Conservation (phyloP, 257 asterid species). For the Craterostigma plantagineum region DNA sequence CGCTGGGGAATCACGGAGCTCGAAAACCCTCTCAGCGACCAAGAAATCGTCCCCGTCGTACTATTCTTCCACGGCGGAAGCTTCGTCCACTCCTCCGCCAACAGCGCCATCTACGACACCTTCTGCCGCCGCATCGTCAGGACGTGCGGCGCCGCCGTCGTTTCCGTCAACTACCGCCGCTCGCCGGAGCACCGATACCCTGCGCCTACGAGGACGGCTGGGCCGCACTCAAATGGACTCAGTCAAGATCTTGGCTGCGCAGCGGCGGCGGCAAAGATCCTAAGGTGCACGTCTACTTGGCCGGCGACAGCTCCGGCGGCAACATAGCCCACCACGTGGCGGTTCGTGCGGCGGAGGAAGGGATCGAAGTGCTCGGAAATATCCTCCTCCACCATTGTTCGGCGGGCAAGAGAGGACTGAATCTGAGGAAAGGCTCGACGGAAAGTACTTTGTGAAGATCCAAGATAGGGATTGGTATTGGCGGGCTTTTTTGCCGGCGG, state of each 20-base stretch:
- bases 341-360: slow-evolving; percentile 1
- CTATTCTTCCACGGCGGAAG: slow-evolving; percentile 86
- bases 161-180: slow-evolving; percentile 60
- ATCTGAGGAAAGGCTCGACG: background rate
- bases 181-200: slow-evolving; percentile 64
- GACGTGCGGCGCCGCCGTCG: slow-evolving; percentile 50
- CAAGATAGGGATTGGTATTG: slow-evolving; percentile 2
- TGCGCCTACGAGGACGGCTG: slow-evolving; percentile 80
- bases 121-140: slow-evolving; percentile 68
- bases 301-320: slow-evolving; percentile 7
- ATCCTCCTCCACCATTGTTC: slow-evolving; percentile 3
- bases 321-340: slow-evolving; percentile 5
- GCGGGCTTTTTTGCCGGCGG: slow-evolving; percentile 4
- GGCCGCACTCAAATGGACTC: slow-evolving; percentile 64
- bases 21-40: slow-evolving; percentile 39
- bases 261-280: slow-evolving; percentile 19
- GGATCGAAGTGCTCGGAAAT: slow-evolving; percentile 1
- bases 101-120: slow-evolving; percentile 68
- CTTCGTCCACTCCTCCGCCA: slow-evolving; percentile 75
- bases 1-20: slow-evolving; percentile 26
- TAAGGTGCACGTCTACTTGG: slow-evolving; percentile 1
- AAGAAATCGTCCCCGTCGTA: slow-evolving; percentile 48
- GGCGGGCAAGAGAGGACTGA: slow-evolving; percentile 2
- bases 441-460: slow-evolving; percentile 1
- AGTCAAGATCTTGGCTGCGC: slow-evolving; percentile 41